These are phyloP conservation scores for Acanthamoeba healyi DNA, from an alignment of 208 protist genomes.

Conservation along the genomic window DNA sequence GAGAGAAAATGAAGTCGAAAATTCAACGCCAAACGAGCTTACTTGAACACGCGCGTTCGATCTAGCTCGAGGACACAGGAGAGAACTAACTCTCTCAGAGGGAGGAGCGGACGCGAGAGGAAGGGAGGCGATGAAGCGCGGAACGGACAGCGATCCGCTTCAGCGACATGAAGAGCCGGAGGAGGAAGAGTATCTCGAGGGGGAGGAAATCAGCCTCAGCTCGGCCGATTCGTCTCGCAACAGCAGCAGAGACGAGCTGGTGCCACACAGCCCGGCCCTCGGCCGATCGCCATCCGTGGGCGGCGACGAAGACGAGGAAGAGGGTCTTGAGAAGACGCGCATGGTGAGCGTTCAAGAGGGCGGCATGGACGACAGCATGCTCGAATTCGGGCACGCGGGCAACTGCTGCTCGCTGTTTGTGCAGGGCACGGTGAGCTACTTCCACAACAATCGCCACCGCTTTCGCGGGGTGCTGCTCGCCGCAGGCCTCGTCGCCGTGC, in stretches of 20 bases:
- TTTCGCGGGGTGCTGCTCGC: constrained; percentile 41
- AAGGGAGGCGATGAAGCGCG: not conserved
- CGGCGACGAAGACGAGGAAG: not conserved
- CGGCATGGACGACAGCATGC: not conserved
- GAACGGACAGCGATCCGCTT: not conserved
- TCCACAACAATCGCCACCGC: not conserved
- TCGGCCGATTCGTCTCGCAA: not conserved
- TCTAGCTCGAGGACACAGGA: too few species aligned
- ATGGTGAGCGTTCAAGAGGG: not conserved
- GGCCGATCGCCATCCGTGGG: too few species aligned
- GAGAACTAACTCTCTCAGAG: too few species aligned
- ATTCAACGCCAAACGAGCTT: too few species aligned
- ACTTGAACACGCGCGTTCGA: too few species aligned
- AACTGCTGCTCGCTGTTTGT: constrained; percentile 21
- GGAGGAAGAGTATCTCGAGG: too few species aligned
- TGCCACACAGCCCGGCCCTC: not conserved
- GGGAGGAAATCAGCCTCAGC: not conserved
- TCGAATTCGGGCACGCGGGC: constrained; percentile 17
- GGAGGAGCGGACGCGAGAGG: too few species aligned
- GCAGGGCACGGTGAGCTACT: constrained; percentile 26
- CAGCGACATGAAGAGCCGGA: not conserved
- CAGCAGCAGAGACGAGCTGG: not conserved
- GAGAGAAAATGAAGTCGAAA: too few species aligned
- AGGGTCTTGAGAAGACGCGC: constrained; percentile 34
- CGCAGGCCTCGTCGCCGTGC: not conserved